Percentiles rank a stretch among this genome's conserved stretches.
These are phyloP conservation scores for Ustilaginoidea virens DNA, from an alignment of 2,329 filamentous ascomycete genomes.

Conservation along the genomic window DNA sequence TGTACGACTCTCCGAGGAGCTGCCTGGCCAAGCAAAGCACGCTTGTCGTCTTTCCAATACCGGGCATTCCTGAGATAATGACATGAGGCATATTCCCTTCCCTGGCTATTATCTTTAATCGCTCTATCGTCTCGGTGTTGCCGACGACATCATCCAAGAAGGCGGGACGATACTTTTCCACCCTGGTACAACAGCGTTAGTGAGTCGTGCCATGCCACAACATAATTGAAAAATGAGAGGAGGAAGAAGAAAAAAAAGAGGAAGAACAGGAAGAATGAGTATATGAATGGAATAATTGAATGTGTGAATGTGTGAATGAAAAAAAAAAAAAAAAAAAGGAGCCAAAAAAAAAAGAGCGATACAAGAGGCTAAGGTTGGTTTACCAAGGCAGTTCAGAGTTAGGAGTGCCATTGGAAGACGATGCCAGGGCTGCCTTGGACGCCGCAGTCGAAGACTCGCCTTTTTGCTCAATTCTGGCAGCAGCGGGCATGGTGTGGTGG, in stretches of 20 bases:
- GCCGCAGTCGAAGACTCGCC: conserved; percentile 48
- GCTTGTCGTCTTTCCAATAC: conserved; percentile 96
- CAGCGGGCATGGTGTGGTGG: conserved; percentile 28
- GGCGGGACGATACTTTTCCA: conserved; percentile 92
- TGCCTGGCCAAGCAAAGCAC: conserved; percentile 87
- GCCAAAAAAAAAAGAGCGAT: not conserved
- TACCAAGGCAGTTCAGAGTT: conserved; percentile 73
- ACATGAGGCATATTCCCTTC: conserved; percentile 99
- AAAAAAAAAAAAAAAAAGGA: too few relatives aligned
- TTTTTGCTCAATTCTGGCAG: conserved; percentile 31
- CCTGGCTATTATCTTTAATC: conserved; percentile 93
- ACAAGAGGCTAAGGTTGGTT: too few relatives aligned
- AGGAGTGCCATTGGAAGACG: conserved; percentile 31
- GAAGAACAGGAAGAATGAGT: too few relatives aligned
- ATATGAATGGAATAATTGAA: too few relatives aligned
- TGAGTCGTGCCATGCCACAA: not conserved
- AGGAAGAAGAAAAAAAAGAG: too few relatives aligned
- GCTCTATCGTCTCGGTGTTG: conserved; percentile 94
- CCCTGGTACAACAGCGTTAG: conserved; percentile 39
- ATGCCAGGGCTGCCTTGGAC: conserved; percentile 37
- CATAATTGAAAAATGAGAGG: too few relatives aligned
- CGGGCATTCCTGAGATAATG: conserved; percentile 98
- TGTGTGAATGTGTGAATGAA: too few relatives aligned
- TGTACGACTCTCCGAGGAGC: conserved; percentile 82
- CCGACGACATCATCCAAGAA: conserved; percentile 95